Evolutionary conservation across 768 basidiomycete genomes (phyloP), one percentile per base, ranked within the genome.

Genomic region (Suillus subalutaceus): DNA sequence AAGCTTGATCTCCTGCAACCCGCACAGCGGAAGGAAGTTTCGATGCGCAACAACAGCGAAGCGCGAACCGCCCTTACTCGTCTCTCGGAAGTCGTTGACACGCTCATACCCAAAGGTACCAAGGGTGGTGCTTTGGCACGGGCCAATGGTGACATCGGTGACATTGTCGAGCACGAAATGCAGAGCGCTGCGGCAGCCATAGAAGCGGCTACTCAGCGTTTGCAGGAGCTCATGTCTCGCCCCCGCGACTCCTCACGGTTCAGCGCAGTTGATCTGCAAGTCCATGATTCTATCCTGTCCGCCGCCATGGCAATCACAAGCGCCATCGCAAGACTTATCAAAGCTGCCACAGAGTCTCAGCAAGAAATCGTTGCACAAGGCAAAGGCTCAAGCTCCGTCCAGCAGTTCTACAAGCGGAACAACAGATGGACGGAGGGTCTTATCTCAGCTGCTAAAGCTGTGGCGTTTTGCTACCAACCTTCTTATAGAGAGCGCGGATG

Each of bases 391-490:
- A 95, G 90, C 77, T 87, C 96, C 30, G 88, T 84, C 23, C 94
- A 97, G 77, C 97, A 98, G 73, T 99, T 99, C 85, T 99, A 99
- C 86, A 99, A 99, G 83, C 90, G 94, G 67, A 98, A 99, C 88
- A 99, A 99, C 79, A 87, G 97, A 67, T 99, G 97, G 97, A 99
- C 97, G 53, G 97, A 99, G 77, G 97, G 97, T 70, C 90, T 99
- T 70, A 96, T 99, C 72, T 97, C 95, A 43, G 97, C 97, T 43
- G 97, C 97, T 23, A 98, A 97, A 78, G 87, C 97, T 10, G 97
- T 99, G 63, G 97, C 97, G 3, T 97, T 96, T n/a, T 72, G 96
- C 97, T 12, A 99, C 97, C 41, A 93, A 88, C 69, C 80, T 98
- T 66, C 88, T 99, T 67, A 99, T 99, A 77, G 97, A 99, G 78